Base-by-base conservation (phyloP, 805 yeast species). In the Yarrowia hollandica region DNA sequence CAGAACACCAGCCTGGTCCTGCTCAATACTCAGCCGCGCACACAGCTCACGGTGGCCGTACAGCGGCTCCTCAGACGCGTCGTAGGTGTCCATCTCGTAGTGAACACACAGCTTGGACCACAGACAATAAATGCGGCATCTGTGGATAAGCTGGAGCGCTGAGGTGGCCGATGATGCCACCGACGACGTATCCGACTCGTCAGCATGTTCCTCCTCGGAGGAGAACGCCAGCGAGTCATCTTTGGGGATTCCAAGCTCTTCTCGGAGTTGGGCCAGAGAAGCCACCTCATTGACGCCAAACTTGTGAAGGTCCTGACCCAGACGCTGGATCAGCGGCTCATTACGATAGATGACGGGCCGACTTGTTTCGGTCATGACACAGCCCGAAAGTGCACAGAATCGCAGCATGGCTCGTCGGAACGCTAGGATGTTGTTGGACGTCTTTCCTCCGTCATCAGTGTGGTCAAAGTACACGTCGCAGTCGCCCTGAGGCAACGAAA, bases 31-130 rank as follows among this genome's bases (percentile, higher is more conserved):
- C 42, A 52, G 44, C 2, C 44, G 31, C 11, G 34, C 33, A 26
- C 31, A 23, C 25, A 52, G 44, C 28, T 52, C 58, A 1, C 44
- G 34, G 28, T 52, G 33, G 28, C 35, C 44, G 19, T 35, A 52
- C 18, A 52, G 44, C 5, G 58, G 58, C 34, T 52, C 58, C 26
- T 52, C 58, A 21, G 44, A 26, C 15, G 33, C 44, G 25, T 52
- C 58, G 19, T 35, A 35, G 12, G 58, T 52, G 44, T 52, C 58
- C 58, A 52, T 52, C 44, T 52, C 58, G 26, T 52, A 52, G 26
- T 35, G 34, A 10, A 37, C 38, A n/a, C 58, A 26, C 25, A 52
- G 44, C 38, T 37, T 35, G 25, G 58, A 35, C 44, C 44, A 52
- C 34, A 35, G 33, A 35, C 42, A 35, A 18, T 19, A 35, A 35